Percentiles rank a stretch among this genome's conserved stretches.
These are phyloP conservation scores for Cercophora newfieldiana DNA, from an alignment of 495 filamentous ascomycete genomes.

Conservation along the genomic window DNA sequence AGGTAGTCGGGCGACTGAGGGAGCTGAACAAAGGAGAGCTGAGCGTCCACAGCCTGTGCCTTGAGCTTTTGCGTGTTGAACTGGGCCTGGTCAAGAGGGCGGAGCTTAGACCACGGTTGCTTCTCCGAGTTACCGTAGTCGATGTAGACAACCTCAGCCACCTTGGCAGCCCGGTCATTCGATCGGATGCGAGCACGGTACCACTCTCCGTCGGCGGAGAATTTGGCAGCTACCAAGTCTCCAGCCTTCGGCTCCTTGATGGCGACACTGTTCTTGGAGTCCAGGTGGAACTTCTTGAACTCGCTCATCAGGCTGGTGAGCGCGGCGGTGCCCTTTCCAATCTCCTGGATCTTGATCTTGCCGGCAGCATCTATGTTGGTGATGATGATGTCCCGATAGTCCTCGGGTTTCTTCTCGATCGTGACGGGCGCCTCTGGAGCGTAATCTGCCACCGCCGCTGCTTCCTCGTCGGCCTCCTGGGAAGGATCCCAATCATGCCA, in stretches of 20 bases:
- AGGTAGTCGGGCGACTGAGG: constrained; percentile 78
- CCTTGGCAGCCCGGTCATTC: constrained; percentile 86
- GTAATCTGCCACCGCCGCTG: constrained; percentile 52
- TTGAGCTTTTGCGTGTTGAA: constrained; percentile 79
- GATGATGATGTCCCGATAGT: constrained; percentile 90
- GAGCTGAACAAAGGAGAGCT: constrained; percentile 86
- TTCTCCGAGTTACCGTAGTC: constrained; percentile 96
- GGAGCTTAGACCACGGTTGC: constrained; percentile 77
- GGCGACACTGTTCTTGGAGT: constrained; percentile 66
- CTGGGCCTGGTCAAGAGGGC: constrained; percentile 72
- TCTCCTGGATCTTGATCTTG: constrained; percentile 82
- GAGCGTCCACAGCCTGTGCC: constrained; percentile 83
- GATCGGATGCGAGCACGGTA: constrained; percentile 89
- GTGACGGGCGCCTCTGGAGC: constrained; percentile 42
- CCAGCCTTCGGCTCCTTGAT: constrained; percentile 84
- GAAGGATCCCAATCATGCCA: constrained; percentile 95
- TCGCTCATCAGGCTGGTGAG: constrained; percentile 82
- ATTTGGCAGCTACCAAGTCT: constrained; percentile 85
- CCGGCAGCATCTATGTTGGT: constrained; percentile 80
- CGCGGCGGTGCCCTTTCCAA: constrained; percentile 77
- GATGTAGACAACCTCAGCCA: constrained; percentile 87
- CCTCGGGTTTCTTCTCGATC: constrained; percentile 63
- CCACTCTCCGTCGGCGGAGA: constrained; percentile 85
- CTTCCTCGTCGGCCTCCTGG: constrained; percentile 64
- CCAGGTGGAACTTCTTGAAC: constrained; percentile 84